Evolutionary conservation across 306 rosid genomes (phyloP).

Genomic region (Quercus variabilis): DNA sequence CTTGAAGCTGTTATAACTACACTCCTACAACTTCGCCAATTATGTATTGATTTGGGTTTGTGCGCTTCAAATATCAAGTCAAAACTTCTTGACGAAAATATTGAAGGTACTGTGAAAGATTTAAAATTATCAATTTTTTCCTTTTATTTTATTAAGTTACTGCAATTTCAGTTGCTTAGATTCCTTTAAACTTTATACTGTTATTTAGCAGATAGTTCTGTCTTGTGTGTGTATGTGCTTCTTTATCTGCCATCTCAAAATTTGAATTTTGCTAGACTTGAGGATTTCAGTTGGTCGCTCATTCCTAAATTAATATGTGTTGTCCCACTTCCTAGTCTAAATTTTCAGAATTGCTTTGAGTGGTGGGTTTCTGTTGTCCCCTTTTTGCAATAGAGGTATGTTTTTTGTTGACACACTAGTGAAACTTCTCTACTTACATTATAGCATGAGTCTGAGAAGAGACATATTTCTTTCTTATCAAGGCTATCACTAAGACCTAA

Average conservation of each 20-base stretch:
- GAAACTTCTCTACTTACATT: neutral
- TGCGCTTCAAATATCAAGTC: conserved; percentile 58
- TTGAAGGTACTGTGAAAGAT: conserved; percentile 53
- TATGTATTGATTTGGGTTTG: conserved; percentile 62
- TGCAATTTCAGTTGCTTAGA: neutral
- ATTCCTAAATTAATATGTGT: too few species aligned
- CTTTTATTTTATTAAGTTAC: neutral
- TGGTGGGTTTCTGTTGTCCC: neutral
- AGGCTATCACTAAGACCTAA: neutral
- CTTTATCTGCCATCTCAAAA: neutral
- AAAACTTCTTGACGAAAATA: conserved; percentile 32
- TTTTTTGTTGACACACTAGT: neutral
- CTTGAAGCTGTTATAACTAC: conserved; percentile 39
- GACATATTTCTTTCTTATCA: neutral
- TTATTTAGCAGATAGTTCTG: neutral
- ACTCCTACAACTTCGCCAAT: conserved; percentile 72
- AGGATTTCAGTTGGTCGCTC: too few species aligned
- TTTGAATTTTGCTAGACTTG: too few species aligned
- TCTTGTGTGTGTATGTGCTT: neutral
- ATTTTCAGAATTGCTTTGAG: neutral
- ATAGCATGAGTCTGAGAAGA: too few species aligned
- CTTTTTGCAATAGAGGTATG: neutral
- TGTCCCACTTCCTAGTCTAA: neutral
- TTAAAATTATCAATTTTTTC: neutral
- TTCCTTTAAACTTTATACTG: neutral